Evolutionary conservation across 2,329 filamentous ascomycete species (phyloP).

Genomic region (Fusarium cyanostomum): DNA sequence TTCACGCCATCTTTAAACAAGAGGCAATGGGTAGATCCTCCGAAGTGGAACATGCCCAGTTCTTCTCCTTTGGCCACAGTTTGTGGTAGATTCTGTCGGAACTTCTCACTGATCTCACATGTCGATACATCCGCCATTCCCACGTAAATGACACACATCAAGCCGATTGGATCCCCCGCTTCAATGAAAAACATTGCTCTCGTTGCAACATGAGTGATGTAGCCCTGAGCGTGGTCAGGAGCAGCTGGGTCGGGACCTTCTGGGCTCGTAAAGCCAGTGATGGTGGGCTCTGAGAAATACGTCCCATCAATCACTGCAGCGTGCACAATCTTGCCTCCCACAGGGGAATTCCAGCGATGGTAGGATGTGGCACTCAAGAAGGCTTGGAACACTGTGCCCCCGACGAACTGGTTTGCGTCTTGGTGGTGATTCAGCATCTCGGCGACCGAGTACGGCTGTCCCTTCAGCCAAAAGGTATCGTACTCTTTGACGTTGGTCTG

Average conservation of each 20-base stretch:
- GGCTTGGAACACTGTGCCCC: conserved; percentile 73
- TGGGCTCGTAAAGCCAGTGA: not conserved
- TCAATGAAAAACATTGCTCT: conserved; percentile 73
- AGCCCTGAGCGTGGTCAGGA: conserved; percentile 60
- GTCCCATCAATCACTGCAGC: not conserved
- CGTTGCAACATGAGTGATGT: conserved; percentile 70
- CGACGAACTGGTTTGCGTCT: conserved; percentile 60
- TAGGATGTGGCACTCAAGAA: conserved; percentile 72
- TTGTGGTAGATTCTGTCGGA: not conserved
- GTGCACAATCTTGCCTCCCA: conserved; percentile 61
- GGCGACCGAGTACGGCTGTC: conserved; percentile 67
- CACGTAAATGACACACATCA: conserved; percentile 73
- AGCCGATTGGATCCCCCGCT: conserved; percentile 70
- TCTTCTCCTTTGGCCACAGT: conserved; percentile 67
- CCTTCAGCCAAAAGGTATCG: conserved; percentile 74
- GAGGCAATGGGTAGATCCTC: conserved; percentile 72
- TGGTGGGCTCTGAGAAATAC: conserved; percentile 8
- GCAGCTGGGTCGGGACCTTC: conserved; percentile 3
- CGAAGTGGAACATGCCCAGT: conserved; percentile 79
- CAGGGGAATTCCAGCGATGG: conserved; percentile 73
- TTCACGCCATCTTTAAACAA: conserved; percentile 66
- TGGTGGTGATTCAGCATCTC: conserved; percentile 67
- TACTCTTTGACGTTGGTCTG: conserved; percentile 56
- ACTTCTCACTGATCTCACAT: conserved; percentile 60
- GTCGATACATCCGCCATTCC: conserved; percentile 78